Base-by-base conservation (phyloP, 208 protist genomes). In the Wallacemonas sp. region DNA sequence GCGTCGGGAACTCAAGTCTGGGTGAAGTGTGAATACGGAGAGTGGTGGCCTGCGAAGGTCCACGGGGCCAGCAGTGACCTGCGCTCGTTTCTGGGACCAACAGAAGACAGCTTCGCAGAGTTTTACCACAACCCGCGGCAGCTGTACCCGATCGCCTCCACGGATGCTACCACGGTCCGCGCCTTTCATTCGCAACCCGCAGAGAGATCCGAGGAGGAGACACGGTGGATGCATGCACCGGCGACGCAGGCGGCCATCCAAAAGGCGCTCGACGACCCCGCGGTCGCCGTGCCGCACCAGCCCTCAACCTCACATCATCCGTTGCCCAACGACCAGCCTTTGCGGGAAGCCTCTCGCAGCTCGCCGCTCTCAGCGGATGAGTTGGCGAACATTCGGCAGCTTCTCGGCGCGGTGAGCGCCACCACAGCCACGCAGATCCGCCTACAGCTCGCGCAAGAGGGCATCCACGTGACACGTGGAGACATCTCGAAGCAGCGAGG, bases 41-140 rank as follows among this genome's bases (percentile, higher is more conserved):
- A 79, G 46, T 96, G 90, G 87, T 96, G 90, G 87, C 90, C 90
- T 0, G 90, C 79, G 14, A 80, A 62, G 54, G 72, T 87, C 33
- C 59, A 59, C 20, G 65, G 65, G 26, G 46, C 48, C 12, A 67
- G 54, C 1, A 22, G 23, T 12, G 85, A 77, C 20, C 66, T 81
- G 52, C 45, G 44, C 12, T 61, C 48, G 39, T 77, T 82, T 46
- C 42, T 83, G n/a, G 61, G n/a, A 23, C 67, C 25, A 1, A 28
- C n/a, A 10, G 75, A 77, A 8, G 84, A 89, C 59, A 79, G 65
- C 66, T 87, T 84, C 55, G 84, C 91, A 5, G 82, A 86, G 69
- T 93, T 95, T 61, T 93, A 85, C 42, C 89, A 95, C 67, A 66
- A 81, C 65, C 75, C 68, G 1, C 77, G 78, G 4, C 78, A 91